Evolutionary conservation across 768 basidiomycete species (phyloP), one percentile per base, ranked within the genome.

Genomic region (Rhizopogon vulgaris): DNA sequence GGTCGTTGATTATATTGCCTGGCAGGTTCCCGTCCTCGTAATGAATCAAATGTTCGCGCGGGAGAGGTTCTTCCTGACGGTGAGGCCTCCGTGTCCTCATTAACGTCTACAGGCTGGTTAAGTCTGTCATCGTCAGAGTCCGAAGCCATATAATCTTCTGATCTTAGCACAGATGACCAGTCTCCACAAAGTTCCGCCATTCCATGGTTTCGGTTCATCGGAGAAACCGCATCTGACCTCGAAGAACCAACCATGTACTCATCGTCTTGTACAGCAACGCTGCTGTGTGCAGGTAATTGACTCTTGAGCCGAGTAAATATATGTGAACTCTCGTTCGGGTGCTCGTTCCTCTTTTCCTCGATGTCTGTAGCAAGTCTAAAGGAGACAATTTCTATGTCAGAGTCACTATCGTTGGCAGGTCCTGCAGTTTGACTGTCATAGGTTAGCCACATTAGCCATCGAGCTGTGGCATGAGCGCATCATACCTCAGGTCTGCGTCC

Each of bases 361-460:
- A 34, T 6, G 14, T 5, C 32, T 22, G 18, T 32, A 18, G 18
- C 45, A 22, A 50, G 49, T 39, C 30, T 25, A 30, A 43, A 53
- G 47, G 62, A 47, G 25, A 53, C 42, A 27, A 50, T 43, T 25
- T 56, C 52, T 25, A 50, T 43, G 34, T 56, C 61, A 37, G 54
- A 54, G 52, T 57, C 48, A 32, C 45, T 47, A 48, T 42, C 14
- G 34, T 38, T 17, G 45, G 22, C 2, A 32, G 45, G 30, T 18
- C 28, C 32, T 34, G 32, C 4, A 22, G 45, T 34, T 34, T 24
- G 18, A 32, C 45, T 46, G 34, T 3, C 14, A 34, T 46, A 18
- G 14, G 9, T 46, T 10, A 46, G 45, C 14, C 5, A 24, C 30
- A 30, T 1, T 15, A 46, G 9, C 3, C 32, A 10, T 34, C 45